Conservation (phyloP, 257 asterid species). For the Plantago ovata region DNA sequence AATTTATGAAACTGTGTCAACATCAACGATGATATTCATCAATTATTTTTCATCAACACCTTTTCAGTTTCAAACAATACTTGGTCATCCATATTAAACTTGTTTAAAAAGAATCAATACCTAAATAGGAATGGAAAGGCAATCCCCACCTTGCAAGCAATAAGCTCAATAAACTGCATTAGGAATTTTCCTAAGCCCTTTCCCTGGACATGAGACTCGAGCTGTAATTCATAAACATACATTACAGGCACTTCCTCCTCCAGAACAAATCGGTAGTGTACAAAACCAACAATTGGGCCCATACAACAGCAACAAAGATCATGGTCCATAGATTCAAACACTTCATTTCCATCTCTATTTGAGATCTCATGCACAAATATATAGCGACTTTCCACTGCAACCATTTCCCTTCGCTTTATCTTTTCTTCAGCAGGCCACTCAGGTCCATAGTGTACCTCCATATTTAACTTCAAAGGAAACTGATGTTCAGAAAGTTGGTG, state of each 20-base stretch:
- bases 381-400: slow-evolving; percentile 68
- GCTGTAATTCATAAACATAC: slow-evolving; percentile 87
- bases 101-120: slow-evolving; percentile 4
- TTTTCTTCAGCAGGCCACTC: slow-evolving; percentile 91
- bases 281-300: slow-evolving; percentile 65
- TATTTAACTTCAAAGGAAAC: slow-evolving; percentile 46
- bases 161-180: slow-evolving; percentile 73
- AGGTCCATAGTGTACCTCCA: slow-evolving; percentile 79
- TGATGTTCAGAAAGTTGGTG: slow-evolving; percentile 9
- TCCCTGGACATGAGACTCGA: slow-evolving; percentile 71
- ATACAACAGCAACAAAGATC: slow-evolving; percentile 25
- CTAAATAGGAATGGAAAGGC: slow-evolving; percentile 7
- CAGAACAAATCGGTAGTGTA: slow-evolving; percentile 68
- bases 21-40: too few species aligned
- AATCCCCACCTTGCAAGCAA: slow-evolving; percentile 63
- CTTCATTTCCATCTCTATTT: slow-evolving; percentile 28
- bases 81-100: not conserved
- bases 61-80: slow-evolving; percentile 15
- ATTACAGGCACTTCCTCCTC: slow-evolving; percentile 94
- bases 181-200: slow-evolving; percentile 79
- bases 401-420: slow-evolving; percentile 81
- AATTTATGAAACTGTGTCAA: too few species aligned
- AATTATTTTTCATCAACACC: not conserved
- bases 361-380: slow-evolving; percentile 57
- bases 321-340: slow-evolving; percentile 21